A percentile compares a stretch with the other conserved stretches of the same genome.
phyloP scores from a whole-genome alignment of 345 rosid genomes.

The Physaria fendleri region DNA sequence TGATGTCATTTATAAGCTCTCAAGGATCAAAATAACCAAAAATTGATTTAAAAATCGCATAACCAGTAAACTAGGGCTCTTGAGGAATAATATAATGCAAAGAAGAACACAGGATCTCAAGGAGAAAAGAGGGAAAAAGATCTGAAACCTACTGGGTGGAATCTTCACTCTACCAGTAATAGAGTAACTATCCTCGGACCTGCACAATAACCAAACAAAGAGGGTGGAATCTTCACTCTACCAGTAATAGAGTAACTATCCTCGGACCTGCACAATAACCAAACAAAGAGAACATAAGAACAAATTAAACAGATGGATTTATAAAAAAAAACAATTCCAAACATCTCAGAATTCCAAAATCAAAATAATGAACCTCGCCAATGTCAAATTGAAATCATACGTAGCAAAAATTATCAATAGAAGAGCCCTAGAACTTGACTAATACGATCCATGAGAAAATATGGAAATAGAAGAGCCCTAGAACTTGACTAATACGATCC shows the following conservation, averaged over 20 bases:
- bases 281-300: background rate
- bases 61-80: background rate
- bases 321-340: background rate
- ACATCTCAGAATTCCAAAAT: background rate
- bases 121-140: background rate
- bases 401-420: background rate
- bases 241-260: constrained; percentile 66
- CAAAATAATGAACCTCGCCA: background rate
- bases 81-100: background rate
- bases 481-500: background rate
- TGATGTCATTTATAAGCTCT: background rate
- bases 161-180: constrained; percentile 72
- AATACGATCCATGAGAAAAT: background rate
- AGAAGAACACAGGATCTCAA: background rate
- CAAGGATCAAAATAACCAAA: background rate
- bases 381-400: background rate
- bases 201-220: background rate
- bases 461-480: background rate
- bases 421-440: background rate
- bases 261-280: constrained; percentile 33
- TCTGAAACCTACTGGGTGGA: constrained; percentile 35
- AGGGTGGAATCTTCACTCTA: constrained; percentile 55
- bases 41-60: background rate
- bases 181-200: constrained; percentile 55
- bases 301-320: background rate